Conservation (phyloP, 192 early-diverging fungal species). For the Funneliformis mosseae region DNA sequence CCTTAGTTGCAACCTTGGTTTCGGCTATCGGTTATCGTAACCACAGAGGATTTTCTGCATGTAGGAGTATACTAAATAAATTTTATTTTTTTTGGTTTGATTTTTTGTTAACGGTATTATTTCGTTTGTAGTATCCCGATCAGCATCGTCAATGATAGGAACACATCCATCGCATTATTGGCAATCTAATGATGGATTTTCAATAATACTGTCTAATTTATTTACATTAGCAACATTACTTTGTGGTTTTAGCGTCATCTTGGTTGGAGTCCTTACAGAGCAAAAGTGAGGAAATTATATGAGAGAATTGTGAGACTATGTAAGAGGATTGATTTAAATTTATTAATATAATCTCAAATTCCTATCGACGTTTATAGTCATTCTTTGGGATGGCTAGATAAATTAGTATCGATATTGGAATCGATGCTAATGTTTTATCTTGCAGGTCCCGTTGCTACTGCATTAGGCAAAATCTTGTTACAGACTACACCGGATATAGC, state of each 20-base stretch:
- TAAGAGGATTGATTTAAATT: neutral
- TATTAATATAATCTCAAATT: neutral
- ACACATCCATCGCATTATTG: too few species aligned
- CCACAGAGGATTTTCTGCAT: slow-evolving; percentile 52
- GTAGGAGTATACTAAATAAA: slow-evolving; percentile 37
- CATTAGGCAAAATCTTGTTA: slow-evolving; percentile 52
- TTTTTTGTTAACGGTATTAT: too few species aligned
- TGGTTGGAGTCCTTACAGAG: too few species aligned
- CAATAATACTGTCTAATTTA: slow-evolving; percentile 3
- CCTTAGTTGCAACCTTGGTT: slow-evolving; percentile 45
- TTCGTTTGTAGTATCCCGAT: too few species aligned
- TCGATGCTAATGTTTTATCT: slow-evolving; percentile 52
- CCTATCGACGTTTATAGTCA: slow-evolving; percentile 32
- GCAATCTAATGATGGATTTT: neutral
- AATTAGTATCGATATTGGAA: slow-evolving; percentile 49
- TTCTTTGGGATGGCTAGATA: slow-evolving; percentile 44
- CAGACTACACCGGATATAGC: slow-evolving; percentile 55
- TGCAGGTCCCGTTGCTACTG: slow-evolving; percentile 50
- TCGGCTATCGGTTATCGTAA: slow-evolving; percentile 54
- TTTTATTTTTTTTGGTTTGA: neutral
- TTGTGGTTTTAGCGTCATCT: slow-evolving; percentile 14
- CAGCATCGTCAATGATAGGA: too few species aligned
- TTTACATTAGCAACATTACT: slow-evolving; percentile 25
- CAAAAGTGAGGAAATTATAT: too few species aligned
- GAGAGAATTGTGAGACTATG: too few species aligned